These are phyloP conservation scores for Kluyveromyces sp. DNA, from an alignment of 1,139 yeast species.

Conservation along the genomic window DNA sequence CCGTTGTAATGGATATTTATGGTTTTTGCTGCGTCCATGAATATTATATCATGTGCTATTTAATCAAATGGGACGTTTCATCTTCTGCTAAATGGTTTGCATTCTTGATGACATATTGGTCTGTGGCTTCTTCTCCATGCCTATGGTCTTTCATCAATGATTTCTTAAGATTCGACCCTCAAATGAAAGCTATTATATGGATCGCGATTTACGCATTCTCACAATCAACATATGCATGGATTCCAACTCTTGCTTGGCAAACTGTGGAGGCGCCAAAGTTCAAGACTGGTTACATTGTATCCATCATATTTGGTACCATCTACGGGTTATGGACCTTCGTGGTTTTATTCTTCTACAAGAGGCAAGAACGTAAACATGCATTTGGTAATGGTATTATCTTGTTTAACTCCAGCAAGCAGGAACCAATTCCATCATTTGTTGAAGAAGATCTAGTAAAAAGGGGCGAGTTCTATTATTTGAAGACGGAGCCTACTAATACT, in stretches of 20 bases:
- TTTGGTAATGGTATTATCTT: constrained; percentile 44
- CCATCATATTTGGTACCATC: constrained; percentile 45
- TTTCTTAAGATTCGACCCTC: constrained; percentile 33
- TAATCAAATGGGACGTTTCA: constrained; percentile 39
- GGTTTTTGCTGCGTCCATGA: constrained; percentile 43
- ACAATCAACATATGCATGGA: constrained; percentile 33
- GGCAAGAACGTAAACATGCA: constrained; percentile 48
- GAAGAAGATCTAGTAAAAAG: constrained; percentile 20
- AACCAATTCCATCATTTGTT: constrained; percentile 28
- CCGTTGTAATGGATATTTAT: constrained; percentile 34
- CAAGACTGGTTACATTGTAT: constrained; percentile 44
- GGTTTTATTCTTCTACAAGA: constrained; percentile 51
- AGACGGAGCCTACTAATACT: constrained; percentile 4
- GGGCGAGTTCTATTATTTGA: constrained; percentile 26
- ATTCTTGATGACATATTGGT: constrained; percentile 30
- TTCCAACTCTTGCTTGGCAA: constrained; percentile 42
- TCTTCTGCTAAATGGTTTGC: constrained; percentile 32
- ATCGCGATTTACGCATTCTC: constrained; percentile 31
- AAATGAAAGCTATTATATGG: constrained; percentile 33
- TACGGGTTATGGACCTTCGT: constrained; percentile 49
- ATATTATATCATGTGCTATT: constrained; percentile 38
- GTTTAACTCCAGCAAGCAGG: constrained; percentile 26
- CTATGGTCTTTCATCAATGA: constrained; percentile 34
- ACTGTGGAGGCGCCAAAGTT: constrained; percentile 49
- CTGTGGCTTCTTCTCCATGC: constrained; percentile 32